Base-by-base conservation (phyloP, 116 monocot species). In the Zostera marina region DNA sequence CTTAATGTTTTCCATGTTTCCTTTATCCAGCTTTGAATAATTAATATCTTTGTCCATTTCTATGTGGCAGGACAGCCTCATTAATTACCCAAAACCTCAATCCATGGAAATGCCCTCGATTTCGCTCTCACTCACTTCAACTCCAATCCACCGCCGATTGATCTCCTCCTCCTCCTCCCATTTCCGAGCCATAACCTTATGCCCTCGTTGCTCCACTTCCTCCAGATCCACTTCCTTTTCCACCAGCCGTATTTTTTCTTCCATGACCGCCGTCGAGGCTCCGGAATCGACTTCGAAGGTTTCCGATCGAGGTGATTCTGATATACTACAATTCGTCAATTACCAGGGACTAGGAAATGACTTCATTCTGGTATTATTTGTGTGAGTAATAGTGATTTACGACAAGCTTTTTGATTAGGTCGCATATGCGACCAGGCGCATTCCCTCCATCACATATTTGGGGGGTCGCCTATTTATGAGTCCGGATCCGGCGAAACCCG, bases 311-410 rank as follows among this genome's bases (percentile, higher is more conserved):
- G 5, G 32, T 4, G 15, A 49, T 11, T 49, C 20, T 15, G 20
- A 20, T 17, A 49, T 49, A 11, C 85, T 89, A 56, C 77, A 69
- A 20, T 96, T 96, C 66, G 89, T 83, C 60, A 96, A 96, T 68
- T 96, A 96, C 74, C 89, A 96, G 11, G 96, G 96, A 66, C 77
- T 89, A 40, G 96, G 96, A 43, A 96, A 96, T 66, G 96, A 96
- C 64, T 96, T 96, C 76, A 89, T 96, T 47, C 64, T 96, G 85
- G 96, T 83, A 49, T 49, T 15, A 20, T 32, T n/a, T 46, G 14
- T 46, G 15, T 4, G 14, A 46, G 11, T 46, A 10, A 13, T 46
- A 13, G 15, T 46, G 46, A 15, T 46, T 32, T 32, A 32, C 0
- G 32, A 32, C 5, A 32, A 32, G 2, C 4, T 32, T 32, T 32